Base-by-base conservation (phyloP, 108 stramenopile species). In the Skeletonema grethae region DNA sequence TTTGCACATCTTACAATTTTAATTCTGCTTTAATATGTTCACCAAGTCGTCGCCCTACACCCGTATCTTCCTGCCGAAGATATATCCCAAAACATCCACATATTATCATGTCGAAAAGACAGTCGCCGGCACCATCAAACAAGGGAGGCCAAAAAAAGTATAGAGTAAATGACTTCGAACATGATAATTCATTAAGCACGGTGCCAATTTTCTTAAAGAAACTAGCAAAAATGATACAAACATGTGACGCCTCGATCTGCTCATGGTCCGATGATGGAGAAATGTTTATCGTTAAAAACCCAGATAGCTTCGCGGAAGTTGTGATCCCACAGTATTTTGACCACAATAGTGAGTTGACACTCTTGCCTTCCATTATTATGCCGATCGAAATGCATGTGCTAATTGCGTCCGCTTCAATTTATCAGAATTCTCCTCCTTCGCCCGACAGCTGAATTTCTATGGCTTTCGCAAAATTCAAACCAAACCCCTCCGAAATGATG, bases 291-390 rank as follows among this genome's bases (percentile, higher is more conserved):
- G 90, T 95, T 56, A 95, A 95, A 70, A 87, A 95, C 60, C 89
- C 94, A 15, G 87, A 87, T 58, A 41, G 79, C 50, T 88, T 91
- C 83, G 87, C 87, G 0, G 28, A 80, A 1, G 60, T 64, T 24
- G 72, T 91, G 35, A 93, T 93, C 64, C 94, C 94, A 7, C 88
- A 91, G 56, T 95, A 93, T 64, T 95, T 95, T 67, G 94, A 93
- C 67, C 94, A 95, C 77, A 95, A 92, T 80, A 95, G 87, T 55
- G 85, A 85, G 65, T 82, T 76, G 29, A 65, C 70, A 34, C 85
- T 85, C 80, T 84, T 84, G 7, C 65, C 79, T 39, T 35, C 58
- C 58, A 11, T 57, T 66, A n/a, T 16, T 57, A 13, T 7, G 16
- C 5, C 16, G 16, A 34, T 6, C 34, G 1, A 1, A 2, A 2